Evolutionary conservation across 208 protist species (phyloP).

Genomic region (Trypanosoma theileri): DNA sequence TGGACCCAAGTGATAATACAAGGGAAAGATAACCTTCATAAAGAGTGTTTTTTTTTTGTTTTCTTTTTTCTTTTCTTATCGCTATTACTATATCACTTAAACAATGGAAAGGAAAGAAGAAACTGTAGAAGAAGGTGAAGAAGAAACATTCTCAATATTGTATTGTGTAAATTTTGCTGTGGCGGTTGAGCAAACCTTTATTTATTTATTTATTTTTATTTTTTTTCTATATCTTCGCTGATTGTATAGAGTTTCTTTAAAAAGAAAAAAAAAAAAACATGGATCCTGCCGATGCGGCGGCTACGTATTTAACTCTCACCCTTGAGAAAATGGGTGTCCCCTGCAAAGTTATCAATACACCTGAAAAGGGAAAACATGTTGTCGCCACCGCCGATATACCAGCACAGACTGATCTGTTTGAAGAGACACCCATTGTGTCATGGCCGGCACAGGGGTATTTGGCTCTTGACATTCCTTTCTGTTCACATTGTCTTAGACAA

Average conservation of each 20-base stretch:
- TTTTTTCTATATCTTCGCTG: slow-evolving; percentile 2
- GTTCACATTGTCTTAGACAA: slow-evolving; percentile 70
- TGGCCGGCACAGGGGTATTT: slow-evolving; percentile 57
- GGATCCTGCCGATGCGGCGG: slow-evolving; percentile 56
- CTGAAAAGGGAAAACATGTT: slow-evolving; percentile 68
- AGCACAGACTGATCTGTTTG: slow-evolving; percentile 45
- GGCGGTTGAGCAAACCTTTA: too few species aligned
- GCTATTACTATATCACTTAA: too few species aligned
- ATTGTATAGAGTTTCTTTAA: background rate
- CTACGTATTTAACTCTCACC: slow-evolving; percentile 49
- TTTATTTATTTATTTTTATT: slow-evolving; percentile 25
- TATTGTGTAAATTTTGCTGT: too few species aligned
- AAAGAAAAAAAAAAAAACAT: slow-evolving; percentile 14
- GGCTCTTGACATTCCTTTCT: slow-evolving; percentile 46
- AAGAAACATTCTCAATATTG: too few species aligned
- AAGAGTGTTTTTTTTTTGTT: too few species aligned
- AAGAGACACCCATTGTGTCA: slow-evolving; percentile 74
- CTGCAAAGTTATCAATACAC: slow-evolving; percentile 45
- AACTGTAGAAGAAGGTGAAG: too few species aligned
- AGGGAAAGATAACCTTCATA: too few species aligned
- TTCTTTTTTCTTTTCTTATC: too few species aligned
- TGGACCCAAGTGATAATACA: too few species aligned
- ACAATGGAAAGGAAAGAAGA: too few species aligned
- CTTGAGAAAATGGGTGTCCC: slow-evolving; percentile 60
- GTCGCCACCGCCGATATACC: slow-evolving; percentile 43